phyloP scores from a whole-genome alignment of 1,139 yeast genomes.

The Suhomyces wounanorum region DNA sequence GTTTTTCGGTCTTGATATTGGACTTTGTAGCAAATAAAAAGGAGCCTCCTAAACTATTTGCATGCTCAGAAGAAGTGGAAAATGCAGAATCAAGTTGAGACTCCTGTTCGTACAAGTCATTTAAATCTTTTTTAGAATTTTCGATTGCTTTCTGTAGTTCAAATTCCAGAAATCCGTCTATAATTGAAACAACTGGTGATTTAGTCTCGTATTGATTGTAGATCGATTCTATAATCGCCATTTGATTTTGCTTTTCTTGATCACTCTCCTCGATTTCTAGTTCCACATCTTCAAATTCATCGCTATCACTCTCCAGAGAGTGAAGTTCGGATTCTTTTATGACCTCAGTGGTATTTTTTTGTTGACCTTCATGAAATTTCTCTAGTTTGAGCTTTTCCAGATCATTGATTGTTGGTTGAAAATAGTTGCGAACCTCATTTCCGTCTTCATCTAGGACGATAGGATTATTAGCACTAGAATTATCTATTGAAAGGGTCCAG shows the following conservation, averaged over 20 bases:
- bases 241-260: conserved; percentile 34
- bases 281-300: conserved; percentile 25
- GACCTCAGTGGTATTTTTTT: neutral
- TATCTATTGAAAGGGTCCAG: conserved; percentile 75
- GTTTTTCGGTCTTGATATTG: neutral
- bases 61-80: neutral
- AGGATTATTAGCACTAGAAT: conserved; percentile 41
- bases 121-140: conserved; percentile 43
- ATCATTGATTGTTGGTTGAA: neutral
- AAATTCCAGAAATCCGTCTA: conserved; percentile 26
- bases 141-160: conserved; percentile 51
- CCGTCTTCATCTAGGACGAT: conserved; percentile 45
- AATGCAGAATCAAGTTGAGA: conserved; percentile 10
- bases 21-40: conserved; percentile 10
- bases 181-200: conserved; percentile 1
- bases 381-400: neutral
- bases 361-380: neutral
- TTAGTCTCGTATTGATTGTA: conserved; percentile 32
- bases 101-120: conserved; percentile 23
- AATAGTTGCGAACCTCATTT: conserved; percentile 13
- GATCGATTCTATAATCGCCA: conserved; percentile 40
- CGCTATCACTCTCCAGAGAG: conserved; percentile 21
- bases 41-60: conserved; percentile 9
- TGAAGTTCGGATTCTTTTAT: neutral
- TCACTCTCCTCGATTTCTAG: conserved; percentile 23